Evolutionary conservation across 495 filamentous ascomycete species (phyloP).

Genomic region (Aspergillus biplanus): DNA sequence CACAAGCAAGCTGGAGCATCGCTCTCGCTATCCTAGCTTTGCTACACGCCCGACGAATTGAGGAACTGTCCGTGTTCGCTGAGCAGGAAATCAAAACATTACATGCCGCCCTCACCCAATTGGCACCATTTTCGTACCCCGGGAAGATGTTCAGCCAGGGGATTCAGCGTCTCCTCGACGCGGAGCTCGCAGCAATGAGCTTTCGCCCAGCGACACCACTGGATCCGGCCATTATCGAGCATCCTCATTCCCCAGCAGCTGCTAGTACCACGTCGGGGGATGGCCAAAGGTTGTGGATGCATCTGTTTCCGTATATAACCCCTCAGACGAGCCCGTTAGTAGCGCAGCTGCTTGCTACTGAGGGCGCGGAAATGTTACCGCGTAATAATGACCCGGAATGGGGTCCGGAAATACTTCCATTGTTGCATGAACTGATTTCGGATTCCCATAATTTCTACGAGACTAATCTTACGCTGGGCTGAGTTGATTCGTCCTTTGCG

Average conservation of each 20-base stretch:
- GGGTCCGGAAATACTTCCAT: background rate
- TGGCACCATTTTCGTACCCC: background rate
- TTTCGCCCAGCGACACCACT: background rate
- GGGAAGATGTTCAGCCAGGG: constrained; percentile 4
- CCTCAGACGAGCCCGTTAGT: background rate
- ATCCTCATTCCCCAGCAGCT: background rate
- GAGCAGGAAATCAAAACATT: background rate
- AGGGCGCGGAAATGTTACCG: background rate
- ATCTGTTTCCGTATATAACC: background rate
- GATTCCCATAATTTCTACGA: background rate
- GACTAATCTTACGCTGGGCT: background rate
- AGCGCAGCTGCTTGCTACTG: background rate
- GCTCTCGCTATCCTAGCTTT: background rate
- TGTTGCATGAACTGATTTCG: background rate
- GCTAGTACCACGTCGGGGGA: background rate
- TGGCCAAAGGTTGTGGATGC: background rate
- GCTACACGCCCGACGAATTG: background rate
- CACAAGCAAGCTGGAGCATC: constrained; percentile 5
- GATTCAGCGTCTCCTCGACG: background rate
- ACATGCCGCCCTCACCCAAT: background rate
- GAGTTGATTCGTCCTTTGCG: no score
- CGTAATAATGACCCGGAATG: background rate
- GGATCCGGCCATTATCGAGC: background rate
- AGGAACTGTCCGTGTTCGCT: background rate
- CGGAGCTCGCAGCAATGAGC: background rate